A percentile compares a stretch with the other conserved stretches of the same genome.
Conservation (phyloP, 176 grass and related monocot genomes). For the Puccinellia tenuiflora region DNA sequence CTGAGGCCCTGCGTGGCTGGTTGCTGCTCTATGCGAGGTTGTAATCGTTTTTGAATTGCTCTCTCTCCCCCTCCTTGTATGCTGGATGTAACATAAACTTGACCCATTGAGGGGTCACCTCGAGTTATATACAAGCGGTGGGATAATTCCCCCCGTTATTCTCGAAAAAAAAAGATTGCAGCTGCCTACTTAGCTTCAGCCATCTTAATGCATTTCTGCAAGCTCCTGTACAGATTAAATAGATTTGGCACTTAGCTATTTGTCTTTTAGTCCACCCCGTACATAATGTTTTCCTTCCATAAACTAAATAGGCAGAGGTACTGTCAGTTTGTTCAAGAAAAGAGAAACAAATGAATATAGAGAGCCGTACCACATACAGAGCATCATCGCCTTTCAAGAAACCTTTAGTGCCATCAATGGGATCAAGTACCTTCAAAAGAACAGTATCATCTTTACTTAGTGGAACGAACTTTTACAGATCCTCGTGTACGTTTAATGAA, state of each 20-base stretch:
- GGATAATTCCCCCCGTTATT: no score
- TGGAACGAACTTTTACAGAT: constrained; percentile 17
- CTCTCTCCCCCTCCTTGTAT: no score
- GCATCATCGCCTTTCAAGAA: constrained; percentile 80
- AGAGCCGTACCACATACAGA: constrained; percentile 77
- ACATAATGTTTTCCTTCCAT: not conserved
- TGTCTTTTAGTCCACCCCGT: not conserved
- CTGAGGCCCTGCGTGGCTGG: no score
- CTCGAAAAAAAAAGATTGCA: no score
- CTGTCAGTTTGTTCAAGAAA: not conserved
- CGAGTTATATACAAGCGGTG: no score
- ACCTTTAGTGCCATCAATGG: constrained; percentile 92
- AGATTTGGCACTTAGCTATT: not conserved
- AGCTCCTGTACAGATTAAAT: not conserved
- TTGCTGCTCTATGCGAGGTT: no score
- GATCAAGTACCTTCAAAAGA: constrained; percentile 80
- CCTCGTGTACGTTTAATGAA: not conserved
- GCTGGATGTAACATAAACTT: no score
- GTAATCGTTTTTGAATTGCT: no score
- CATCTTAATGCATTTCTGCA: not conserved
- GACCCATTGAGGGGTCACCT: no score
- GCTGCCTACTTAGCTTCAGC: not conserved
- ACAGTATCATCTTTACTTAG: not conserved
- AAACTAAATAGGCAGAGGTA: not conserved
- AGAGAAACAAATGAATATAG: not conserved